Evolutionary conservation across 805 yeast genomes (phyloP), one percentile per base, ranked within the genome.

Genomic region (Spathaspora sp.): DNA sequence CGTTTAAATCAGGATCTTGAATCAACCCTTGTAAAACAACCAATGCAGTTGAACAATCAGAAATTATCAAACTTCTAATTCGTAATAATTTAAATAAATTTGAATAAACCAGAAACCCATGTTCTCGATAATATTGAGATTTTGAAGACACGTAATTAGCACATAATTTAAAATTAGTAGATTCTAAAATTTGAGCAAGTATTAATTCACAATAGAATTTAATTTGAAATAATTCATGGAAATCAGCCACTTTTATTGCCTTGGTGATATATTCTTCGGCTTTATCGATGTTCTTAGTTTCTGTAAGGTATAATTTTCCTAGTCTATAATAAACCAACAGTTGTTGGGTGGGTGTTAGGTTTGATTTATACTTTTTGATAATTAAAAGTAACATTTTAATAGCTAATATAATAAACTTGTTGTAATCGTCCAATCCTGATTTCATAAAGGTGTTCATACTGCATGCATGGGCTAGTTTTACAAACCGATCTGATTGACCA

Each of bases 221-320:
- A 20, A 63, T 40, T 6, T 54, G 44, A 3, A 54, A 28, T 6
- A 64, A 52, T 31, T 16, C 23, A 35, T 45, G 39, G 2, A 19
- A 14, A 35, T 66, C 56, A 5, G 74, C 59, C 2, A 73, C 51
- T 0, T 63, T 46, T 1, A 69, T 59, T 1, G 76, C 68, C 48
- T 57, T 58, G 61, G 53, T 70, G 29, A 57, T 68, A 63, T 62
- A 71, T 10, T 68, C 70, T 14, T 75, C 75, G 0, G 84, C 83
- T 39, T 64, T 55, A 28, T 69, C 69, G 16, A 64, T 55, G 54
- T 72, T 70, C 2, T 62, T 62, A 0, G 83, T 79, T 50, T 80
- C 84, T 23, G 54, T 53, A 46, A 69, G 67, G 48, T 73, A 67
- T 3, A 77, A 46, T 11, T 58, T 58, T 0, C 80, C 73, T 9